These are phyloP conservation scores for Rhodotorula glutinis DNA, from an alignment of 1,284 basidiomycete species.

Conservation along the genomic window DNA sequence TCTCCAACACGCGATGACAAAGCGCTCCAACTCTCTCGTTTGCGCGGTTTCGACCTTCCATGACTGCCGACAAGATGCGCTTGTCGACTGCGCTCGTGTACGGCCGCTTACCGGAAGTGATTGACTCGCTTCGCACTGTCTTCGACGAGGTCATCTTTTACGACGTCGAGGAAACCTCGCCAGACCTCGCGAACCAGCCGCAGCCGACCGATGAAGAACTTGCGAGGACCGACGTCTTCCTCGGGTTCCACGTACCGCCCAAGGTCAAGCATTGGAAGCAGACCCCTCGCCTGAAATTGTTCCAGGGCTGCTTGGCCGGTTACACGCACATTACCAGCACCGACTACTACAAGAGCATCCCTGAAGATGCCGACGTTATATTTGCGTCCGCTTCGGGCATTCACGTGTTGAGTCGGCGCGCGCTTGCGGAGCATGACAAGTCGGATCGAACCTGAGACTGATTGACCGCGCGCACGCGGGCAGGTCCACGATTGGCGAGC, in stretches of 20 bases:
- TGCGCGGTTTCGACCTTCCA: too few species aligned
- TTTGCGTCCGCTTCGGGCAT: conserved; percentile 32
- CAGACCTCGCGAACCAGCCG: background rate
- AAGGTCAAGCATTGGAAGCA: conserved; percentile 10
- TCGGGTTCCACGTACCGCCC: conserved; percentile 20
- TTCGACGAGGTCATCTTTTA: conserved; percentile 12
- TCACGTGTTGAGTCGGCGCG: conserved; percentile 16
- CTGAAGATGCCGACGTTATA: background rate
- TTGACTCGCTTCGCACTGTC: conserved; percentile 9
- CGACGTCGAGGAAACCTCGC: background rate
- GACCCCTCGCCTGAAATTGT: conserved; percentile 28
- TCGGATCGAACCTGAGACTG: too few species aligned
- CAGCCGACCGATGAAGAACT: conserved; percentile 15
- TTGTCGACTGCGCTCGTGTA: conserved; percentile 8
- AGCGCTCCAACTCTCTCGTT: too few species aligned
- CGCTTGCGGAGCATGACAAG: too few species aligned
- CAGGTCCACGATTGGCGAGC: conserved; percentile 31
- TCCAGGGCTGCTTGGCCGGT: conserved; percentile 21
- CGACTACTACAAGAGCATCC: conserved; percentile 19
- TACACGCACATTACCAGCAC: conserved; percentile 21
- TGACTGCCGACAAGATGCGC: conserved; percentile 20
- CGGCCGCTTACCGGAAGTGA: conserved; percentile 1
- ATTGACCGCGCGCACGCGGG: too few species aligned
- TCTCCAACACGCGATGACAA: too few species aligned
- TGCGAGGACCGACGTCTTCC: conserved; percentile 18